Evolutionary conservation across 1,284 basidiomycete species (phyloP), one percentile per base, ranked within the genome.

Genomic region (Mycosarcoma mackinlayi): DNA sequence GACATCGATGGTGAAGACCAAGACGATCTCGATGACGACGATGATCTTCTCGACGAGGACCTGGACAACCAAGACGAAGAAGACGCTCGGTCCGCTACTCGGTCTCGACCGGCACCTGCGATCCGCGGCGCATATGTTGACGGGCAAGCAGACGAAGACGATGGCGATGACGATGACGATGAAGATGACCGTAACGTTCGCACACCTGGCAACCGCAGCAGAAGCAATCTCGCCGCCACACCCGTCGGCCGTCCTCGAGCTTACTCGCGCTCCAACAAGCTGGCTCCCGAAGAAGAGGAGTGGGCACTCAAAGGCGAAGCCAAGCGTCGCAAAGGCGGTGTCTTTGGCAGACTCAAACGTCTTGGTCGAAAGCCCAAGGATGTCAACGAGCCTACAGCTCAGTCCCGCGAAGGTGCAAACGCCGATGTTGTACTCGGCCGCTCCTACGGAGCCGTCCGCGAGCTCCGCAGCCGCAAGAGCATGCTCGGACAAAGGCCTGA

Each of bases 401-500:
- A 49, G 40, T 8, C 28, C 11, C 51, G 52, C 16, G 48, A 67
- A 35, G 60, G 56, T 16, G 58, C 66, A 38, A 62, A 68, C n/a
- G 49, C 61, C 37, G 61, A 68, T 23, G 54, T 62, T 10, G 61
- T 73, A 14, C 64, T 73, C 10, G 70, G 70, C 3, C 70, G 70
- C 24, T 68, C 70, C 11, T 67, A 57, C 14, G 59, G 65, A 30
- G 70, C 70, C 34, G 65, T 68, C 1, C 61, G 55, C 10, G 70
- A 73, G 38, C 65, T 73, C 14, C 64, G 70, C 18, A 68, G 56
- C 38, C 70, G 70, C 24, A 66, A 62, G 50, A 71, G 68, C 62
- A 47, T 33, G 11, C 19, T 61, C n/a, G 40, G 39, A 4, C 44
- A 42, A n/a, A 33, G 57, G 21, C 50, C 52, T 6, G 53, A 57